Evolutionary conservation across 2,329 filamentous ascomycete genomes (phyloP).

Genomic region (Penicillium verrucosum): DNA sequence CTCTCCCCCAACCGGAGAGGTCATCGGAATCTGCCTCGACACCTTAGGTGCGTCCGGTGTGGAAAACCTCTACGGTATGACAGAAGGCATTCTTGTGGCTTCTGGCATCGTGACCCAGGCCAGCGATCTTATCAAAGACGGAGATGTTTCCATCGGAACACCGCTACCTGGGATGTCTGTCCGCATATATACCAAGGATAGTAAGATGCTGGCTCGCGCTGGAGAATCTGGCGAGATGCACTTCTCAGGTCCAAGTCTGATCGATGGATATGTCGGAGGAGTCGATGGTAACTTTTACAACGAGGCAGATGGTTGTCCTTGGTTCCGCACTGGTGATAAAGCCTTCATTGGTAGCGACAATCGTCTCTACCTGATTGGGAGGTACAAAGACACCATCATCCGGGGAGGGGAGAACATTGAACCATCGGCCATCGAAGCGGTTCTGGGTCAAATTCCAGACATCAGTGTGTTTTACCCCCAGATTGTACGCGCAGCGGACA

Average conservation of each 20-base stretch:
- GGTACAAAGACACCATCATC: constrained; percentile 21
- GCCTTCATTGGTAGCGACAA: constrained; percentile 12
- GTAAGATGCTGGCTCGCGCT: neutral
- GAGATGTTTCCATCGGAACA: neutral
- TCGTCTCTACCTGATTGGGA: constrained; percentile 16
- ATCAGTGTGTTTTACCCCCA: constrained; percentile 12
- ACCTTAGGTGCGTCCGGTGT: constrained; percentile 10
- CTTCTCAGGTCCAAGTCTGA: constrained; percentile 5
- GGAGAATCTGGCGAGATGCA: constrained; percentile 8
- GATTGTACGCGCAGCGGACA: constrained; percentile 5
- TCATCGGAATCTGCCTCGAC: constrained; percentile 11
- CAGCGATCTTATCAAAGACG: neutral
- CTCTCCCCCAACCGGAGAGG: constrained; percentile 12
- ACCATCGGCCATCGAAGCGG: constrained; percentile 15
- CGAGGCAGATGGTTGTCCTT: constrained; percentile 7
- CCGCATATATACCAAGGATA: constrained; percentile 4
- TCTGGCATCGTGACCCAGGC: neutral
- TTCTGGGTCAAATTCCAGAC: constrained; percentile 7
- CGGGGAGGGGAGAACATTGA: constrained; percentile 20
- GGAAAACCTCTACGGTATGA: constrained; percentile 18
- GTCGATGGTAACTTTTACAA: constrained; percentile 12
- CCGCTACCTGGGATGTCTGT: neutral
- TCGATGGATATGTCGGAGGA: constrained; percentile 10
- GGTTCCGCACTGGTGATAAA: constrained; percentile 20
- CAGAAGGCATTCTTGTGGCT: constrained; percentile 8